Evolutionary conservation across 2,329 filamentous ascomycete species (phyloP).

Genomic region (Aureobasidium sp.): DNA sequence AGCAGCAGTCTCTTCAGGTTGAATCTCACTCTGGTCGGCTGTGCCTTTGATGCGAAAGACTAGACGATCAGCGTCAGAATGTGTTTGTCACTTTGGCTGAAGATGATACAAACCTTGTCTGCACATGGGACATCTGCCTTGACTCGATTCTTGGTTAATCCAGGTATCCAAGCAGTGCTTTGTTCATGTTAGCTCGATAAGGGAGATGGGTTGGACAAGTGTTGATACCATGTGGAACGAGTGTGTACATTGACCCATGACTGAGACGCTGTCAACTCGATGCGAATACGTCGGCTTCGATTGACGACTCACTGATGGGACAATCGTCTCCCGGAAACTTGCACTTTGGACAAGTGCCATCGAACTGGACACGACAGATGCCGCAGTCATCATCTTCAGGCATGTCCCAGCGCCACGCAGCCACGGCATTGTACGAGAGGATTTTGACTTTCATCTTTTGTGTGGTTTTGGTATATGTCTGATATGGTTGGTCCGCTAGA

Average conservation of each 20-base stretch:
- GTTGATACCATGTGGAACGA: slow-evolving; percentile 84
- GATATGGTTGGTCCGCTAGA: no score
- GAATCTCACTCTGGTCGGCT: slow-evolving; percentile 19
- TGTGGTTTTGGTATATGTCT: no score
- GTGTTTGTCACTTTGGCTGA: neutral
- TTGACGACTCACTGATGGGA: slow-evolving; percentile 63
- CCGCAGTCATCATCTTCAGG: slow-evolving; percentile 88
- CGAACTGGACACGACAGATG: slow-evolving; percentile 96
- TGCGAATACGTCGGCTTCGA: neutral
- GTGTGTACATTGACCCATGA: slow-evolving; percentile 93
- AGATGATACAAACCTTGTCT: slow-evolving; percentile 53
- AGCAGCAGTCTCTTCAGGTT: neutral
- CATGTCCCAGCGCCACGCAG: slow-evolving; percentile 96
- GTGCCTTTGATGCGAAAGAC: slow-evolving; percentile 29
- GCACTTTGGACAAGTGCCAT: slow-evolving; percentile 95
- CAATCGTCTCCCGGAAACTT: slow-evolving; percentile 97
- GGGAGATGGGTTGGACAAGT: neutral
- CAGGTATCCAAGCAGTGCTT: slow-evolving; percentile 94
- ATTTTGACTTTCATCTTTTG: slow-evolving; percentile 84
- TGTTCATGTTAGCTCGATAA: neutral
- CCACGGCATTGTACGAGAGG: slow-evolving; percentile 86
- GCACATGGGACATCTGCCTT: slow-evolving; percentile 96
- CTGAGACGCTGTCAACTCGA: slow-evolving; percentile 42
- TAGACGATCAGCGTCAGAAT: neutral
- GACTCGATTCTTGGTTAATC: slow-evolving; percentile 91